Evolutionary conservation across 2,329 filamentous ascomycete genomes (phyloP).

Genomic region (Aspergillus hortae): DNA sequence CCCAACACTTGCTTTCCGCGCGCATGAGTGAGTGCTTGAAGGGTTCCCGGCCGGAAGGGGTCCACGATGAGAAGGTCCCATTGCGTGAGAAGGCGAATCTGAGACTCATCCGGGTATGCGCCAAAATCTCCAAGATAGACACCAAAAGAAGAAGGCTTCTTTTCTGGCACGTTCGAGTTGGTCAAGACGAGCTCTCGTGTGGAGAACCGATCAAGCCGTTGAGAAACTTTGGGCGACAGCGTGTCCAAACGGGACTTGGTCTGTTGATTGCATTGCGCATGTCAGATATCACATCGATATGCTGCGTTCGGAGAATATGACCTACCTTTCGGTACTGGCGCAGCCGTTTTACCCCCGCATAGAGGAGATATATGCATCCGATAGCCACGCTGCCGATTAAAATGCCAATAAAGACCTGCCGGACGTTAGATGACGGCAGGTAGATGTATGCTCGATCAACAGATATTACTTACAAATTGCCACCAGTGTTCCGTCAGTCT

Average conservation of each 20-base stretch:
- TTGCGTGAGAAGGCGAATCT: slow-evolving; percentile 35
- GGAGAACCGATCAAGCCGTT: slow-evolving; percentile 21
- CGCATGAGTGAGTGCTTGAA: slow-evolving; percentile 27
- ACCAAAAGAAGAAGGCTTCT: slow-evolving; percentile 37
- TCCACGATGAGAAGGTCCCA: slow-evolving; percentile 47
- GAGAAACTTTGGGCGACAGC: slow-evolving; percentile 21
- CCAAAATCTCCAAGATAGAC: slow-evolving; percentile 42
- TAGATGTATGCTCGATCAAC: neutral
- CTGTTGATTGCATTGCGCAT: slow-evolving; percentile 13
- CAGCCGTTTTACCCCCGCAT: slow-evolving; percentile 19
- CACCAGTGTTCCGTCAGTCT: slow-evolving; percentile 40
- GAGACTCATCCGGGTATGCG: slow-evolving; percentile 25
- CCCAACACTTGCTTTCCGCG: slow-evolving; percentile 25
- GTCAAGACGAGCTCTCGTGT: slow-evolving; percentile 20
- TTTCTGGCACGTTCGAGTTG: slow-evolving; percentile 5
- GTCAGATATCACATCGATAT: neutral
- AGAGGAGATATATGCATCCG: slow-evolving; percentile 28
- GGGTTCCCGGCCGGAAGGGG: slow-evolving; percentile 35
- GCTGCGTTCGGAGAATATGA: neutral
- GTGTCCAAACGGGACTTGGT: slow-evolving; percentile 19
- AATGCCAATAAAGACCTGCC: slow-evolving; percentile 34
- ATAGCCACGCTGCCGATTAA: slow-evolving; percentile 27
- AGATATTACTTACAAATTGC: slow-evolving; percentile 36
- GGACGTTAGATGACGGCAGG: neutral
- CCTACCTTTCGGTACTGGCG: slow-evolving; percentile 29